Conservation (phyloP, 2,329 filamentous ascomycete genomes). For the Lasiodiplodia sp. region DNA sequence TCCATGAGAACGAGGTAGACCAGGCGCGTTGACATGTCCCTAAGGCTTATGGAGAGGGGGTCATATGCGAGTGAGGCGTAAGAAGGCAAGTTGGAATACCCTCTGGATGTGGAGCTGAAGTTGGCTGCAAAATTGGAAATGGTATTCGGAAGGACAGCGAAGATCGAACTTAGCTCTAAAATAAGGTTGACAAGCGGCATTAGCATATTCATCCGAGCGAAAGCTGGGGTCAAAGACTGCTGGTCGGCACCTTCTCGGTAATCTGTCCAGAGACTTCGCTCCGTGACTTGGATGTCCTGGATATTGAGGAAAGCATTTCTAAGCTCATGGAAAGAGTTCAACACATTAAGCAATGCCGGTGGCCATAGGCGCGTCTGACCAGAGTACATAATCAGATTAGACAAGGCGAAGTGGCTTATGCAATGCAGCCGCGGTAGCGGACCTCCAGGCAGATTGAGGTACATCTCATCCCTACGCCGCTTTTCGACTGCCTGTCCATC, state of each 20-base stretch:
- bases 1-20: neutral
- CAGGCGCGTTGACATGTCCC: neutral
- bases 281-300: neutral
- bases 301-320: neutral
- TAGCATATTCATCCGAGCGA: neutral
- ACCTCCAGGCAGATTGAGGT: neutral
- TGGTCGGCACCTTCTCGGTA: neutral
- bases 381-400: neutral
- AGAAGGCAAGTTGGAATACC: neutral
- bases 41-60: neutral
- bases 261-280: neutral
- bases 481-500: neutral
- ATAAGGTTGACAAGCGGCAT: neutral
- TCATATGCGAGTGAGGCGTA: neutral
- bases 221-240: no score
- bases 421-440: neutral
- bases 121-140: neutral
- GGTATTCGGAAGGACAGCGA: neutral
- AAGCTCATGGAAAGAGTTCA: neutral
- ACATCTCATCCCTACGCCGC: neutral
- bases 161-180: neutral
- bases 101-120: neutral
- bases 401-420: neutral
- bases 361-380: neutral
- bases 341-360: neutral